Conservation (phyloP, 1,139 yeast genomes). For the Taiozyma sp. region DNA sequence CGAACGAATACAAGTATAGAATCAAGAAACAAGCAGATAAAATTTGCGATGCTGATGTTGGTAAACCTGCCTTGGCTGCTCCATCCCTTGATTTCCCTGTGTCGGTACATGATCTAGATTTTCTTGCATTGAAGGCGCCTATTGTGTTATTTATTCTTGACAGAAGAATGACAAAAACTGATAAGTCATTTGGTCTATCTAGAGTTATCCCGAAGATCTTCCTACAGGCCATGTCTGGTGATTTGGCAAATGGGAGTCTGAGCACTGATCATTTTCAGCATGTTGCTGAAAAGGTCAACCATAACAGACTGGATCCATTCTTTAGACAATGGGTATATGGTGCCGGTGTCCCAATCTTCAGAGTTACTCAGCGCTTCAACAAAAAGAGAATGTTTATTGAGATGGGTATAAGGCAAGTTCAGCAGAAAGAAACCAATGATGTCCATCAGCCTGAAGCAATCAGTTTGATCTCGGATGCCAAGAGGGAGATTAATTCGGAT, state of each 20-base stretch:
- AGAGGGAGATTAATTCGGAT: constrained; percentile 10
- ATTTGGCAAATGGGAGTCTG: constrained; percentile 70
- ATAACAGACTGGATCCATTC: constrained; percentile 75
- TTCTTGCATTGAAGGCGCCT: constrained; percentile 78
- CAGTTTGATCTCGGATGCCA: constrained; percentile 37
- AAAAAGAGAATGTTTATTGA: constrained; percentile 92
- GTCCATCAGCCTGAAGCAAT: constrained; percentile 34
- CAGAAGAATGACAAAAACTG: constrained; percentile 93
- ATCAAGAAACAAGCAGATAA: constrained; percentile 61
- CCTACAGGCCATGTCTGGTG: constrained; percentile 95
- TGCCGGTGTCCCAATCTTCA: constrained; percentile 82
- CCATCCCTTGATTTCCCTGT: constrained; percentile 69
- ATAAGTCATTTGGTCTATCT: constrained; percentile 85
- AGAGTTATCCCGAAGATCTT: constrained; percentile 90
- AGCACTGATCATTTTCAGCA: constrained; percentile 85
- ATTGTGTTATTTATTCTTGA: constrained; percentile 81
- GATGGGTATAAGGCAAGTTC: constrained; percentile 91
- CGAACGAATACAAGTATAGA: constrained; percentile 72
- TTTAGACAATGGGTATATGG: constrained; percentile 94
- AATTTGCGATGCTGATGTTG: constrained; percentile 70
- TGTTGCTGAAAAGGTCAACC: constrained; percentile 90
- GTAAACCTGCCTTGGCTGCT: constrained; percentile 74
- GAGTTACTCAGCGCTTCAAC: constrained; percentile 88
- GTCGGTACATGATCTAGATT: constrained; percentile 53
- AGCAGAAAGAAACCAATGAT: constrained; percentile 64